Evolutionary conservation across 2,329 filamentous ascomycete species (phyloP), one percentile per base, ranked within the genome.

Genomic region (Thielaviopsis euricoi): DNA sequence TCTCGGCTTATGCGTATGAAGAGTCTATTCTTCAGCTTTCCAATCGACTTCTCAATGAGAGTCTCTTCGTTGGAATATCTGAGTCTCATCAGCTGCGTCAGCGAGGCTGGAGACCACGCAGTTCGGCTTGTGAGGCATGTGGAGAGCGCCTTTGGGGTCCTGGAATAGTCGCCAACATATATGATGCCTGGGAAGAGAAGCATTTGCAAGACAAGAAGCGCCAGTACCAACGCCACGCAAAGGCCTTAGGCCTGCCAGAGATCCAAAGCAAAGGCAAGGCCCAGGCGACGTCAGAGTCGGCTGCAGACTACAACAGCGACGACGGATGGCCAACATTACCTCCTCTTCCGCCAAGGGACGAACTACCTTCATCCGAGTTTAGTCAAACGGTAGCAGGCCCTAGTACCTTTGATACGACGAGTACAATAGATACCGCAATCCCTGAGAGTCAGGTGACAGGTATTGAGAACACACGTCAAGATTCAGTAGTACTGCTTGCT

Each of bases 1-100:
- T 98, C 71, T 83, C 91, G 0, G 91, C 93, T 0, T 98, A 98
- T 67, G 85, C 89, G 0, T 96, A 97, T 67, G 93, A 98, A 69
- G 87, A 91, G 68, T 90, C 87, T 0, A 87, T 98, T 17, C 77
- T 98, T 21, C 77, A 80, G 1, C 79, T 98, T 2, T 89, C 93
- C 0, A 95, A 91, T 67, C 79, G 85, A 3, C 82, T 98, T 58
- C 76, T 98, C 0, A 90, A 95, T 62, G 85, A 89, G 63, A 93
- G 93, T 65, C 76, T 95, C 6, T 98, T 97, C 65, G 80, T 86
- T 48, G 85, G 87, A 62, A 88, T 98, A 40, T 76, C 82, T 50
- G 80, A 87, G 63, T 84, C 89, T 5, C 81, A 86, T 7, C 76
- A 79, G 57, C 77, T 93, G 6, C 78, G 93, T 2, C 86, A 90